Conservation (phyloP, 805 yeast species). For the Sungouiozyma ichnusensis region DNA sequence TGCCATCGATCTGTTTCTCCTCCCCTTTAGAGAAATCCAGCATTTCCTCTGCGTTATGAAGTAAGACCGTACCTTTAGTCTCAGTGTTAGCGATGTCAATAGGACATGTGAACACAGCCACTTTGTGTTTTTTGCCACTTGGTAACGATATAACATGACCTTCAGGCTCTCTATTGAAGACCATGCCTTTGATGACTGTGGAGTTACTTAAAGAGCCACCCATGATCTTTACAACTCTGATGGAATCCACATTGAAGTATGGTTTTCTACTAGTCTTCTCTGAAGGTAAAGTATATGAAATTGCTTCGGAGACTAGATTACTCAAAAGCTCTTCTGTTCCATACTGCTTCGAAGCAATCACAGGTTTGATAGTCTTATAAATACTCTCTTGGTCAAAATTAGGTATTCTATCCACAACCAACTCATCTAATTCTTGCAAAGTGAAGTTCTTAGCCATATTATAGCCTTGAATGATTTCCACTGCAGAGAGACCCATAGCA, state of each 20-base stretch:
- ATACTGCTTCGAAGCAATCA: conserved; percentile 85
- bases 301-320: conserved; percentile 74
- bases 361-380: conserved; percentile 69
- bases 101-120: conserved; percentile 88
- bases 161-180: conserved; percentile 95
- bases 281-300: conserved; percentile 59
- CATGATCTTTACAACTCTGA: conserved; percentile 94
- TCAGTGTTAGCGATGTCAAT: conserved; percentile 94
- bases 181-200: conserved; percentile 91
- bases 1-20: conserved; percentile 81
- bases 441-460: conserved; percentile 77
- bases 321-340: conserved; percentile 77
- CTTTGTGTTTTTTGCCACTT: conserved; percentile 53
- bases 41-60: conserved; percentile 96
- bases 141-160: conserved; percentile 63
- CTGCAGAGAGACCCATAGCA: conserved; percentile 75
- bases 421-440: conserved; percentile 51
- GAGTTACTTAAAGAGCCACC: conserved; percentile 71
- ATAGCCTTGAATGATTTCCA: conserved; percentile 90
- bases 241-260: conserved; percentile 78
- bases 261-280: conserved; percentile 10
- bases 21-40: conserved; percentile 92
- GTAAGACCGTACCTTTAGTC: conserved; percentile 92
- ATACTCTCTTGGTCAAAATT: conserved; percentile 49
- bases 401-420: conserved; percentile 43